Conservation (phyloP, 345 rosid species). For the Jatropha curcas region DNA sequence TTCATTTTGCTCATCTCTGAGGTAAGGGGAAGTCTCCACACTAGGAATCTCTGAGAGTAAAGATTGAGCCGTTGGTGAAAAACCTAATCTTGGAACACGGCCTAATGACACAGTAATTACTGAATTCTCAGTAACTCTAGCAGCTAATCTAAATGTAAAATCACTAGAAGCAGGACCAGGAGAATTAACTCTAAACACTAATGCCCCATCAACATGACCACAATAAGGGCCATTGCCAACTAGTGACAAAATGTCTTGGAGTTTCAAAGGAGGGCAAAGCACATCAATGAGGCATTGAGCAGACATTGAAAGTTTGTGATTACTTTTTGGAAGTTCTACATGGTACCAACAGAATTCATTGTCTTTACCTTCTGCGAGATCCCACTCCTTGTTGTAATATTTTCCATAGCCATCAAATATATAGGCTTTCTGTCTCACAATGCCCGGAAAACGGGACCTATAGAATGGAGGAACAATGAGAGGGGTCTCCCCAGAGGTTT, state of each 20-base stretch:
- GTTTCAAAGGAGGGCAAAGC: conserved; percentile 93
- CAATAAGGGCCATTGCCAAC: conserved; percentile 96
- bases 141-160: conserved; percentile 85
- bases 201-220: conserved; percentile 84
- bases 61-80: conserved; percentile 76
- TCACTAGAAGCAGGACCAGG: conserved; percentile 80
- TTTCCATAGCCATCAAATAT: conserved; percentile 80
- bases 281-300: conserved; percentile 85
- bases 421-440: conserved; percentile 78
- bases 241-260: conserved; percentile 92
- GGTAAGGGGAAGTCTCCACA: conserved; percentile 57
- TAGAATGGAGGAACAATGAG: conserved; percentile 16
- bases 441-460: conserved; percentile 50
- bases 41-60: conserved; percentile 91
- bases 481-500: conserved; percentile 29
- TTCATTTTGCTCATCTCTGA: conserved; percentile 52
- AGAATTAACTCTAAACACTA: conserved; percentile 93
- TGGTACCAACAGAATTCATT: conserved; percentile 96
- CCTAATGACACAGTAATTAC: conserved; percentile 93
- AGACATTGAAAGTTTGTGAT: conserved; percentile 72
- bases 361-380: conserved; percentile 69
- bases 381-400: conserved; percentile 74
- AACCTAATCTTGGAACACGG: conserved; percentile 85
- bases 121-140: conserved; percentile 84
- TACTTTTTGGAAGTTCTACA: conserved; percentile 82